Evolutionary conservation across 805 yeast species (phyloP).

Genomic region (Zygosaccharomyces siamensis): DNA sequence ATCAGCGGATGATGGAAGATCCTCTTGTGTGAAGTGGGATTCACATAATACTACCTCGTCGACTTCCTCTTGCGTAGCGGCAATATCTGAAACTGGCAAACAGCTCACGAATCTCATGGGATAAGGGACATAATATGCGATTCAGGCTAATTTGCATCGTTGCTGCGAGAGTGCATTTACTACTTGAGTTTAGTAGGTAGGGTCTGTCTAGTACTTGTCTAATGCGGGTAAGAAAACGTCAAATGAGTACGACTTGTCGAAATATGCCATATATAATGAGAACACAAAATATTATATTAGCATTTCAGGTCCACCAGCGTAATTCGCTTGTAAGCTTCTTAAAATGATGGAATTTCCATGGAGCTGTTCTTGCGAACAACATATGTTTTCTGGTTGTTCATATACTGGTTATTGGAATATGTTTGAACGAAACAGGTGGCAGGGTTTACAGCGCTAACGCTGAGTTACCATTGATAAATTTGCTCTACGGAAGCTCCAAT

Average conservation of each 20-base stretch:
- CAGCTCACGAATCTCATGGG: constrained; percentile 22
- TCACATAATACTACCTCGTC: constrained; percentile 19
- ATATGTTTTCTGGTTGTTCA: too few relatives aligned
- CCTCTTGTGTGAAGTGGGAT: constrained; percentile 2
- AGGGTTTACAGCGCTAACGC: too few relatives aligned
- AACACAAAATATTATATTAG: not conserved
- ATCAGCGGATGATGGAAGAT: constrained; percentile 7
- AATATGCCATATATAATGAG: not conserved
- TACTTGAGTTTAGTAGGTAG: not conserved
- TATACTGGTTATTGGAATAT: too few relatives aligned
- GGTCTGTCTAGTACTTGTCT: not conserved
- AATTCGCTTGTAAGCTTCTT: too few relatives aligned
- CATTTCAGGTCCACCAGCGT: too few relatives aligned
- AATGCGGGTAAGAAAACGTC: not conserved
- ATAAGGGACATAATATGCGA: not conserved
- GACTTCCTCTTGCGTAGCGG: constrained; percentile 6
- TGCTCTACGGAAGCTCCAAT: too few relatives aligned
- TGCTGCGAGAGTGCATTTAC: not conserved
- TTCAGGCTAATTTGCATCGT: not conserved
- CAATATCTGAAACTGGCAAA: constrained; percentile 9
- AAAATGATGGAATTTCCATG: too few relatives aligned
- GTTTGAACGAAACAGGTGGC: too few relatives aligned
- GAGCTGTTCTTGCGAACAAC: too few relatives aligned
- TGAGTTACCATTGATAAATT: too few relatives aligned
- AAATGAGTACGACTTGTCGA: not conserved